Base-by-base conservation (phyloP, 1,284 basidiomycete species). In the Paramarasmius palmivorus region DNA sequence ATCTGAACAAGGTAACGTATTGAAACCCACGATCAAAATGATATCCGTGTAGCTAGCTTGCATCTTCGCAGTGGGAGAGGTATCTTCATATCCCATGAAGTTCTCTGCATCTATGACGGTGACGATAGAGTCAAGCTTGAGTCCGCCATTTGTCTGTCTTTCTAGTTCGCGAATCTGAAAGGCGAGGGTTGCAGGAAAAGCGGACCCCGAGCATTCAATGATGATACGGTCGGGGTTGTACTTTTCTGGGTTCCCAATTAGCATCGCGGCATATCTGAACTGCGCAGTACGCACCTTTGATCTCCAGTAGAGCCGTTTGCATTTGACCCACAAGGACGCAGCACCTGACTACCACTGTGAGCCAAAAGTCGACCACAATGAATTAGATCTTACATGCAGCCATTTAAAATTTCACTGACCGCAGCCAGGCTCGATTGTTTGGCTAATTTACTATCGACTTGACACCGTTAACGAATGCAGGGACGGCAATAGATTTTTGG, bases 1-100 rank as follows among this genome's bases (percentile, higher is more conserved):
- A 32, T 22, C 20, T 2, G 1, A 47, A 52, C 46, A 60, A 25
- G 49, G 26, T 55, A 38, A 29, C 22, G 20, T 49, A 19, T 36
- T 56, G 41, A n/a, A 2, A 72, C 88, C 55, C 56, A 91, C 90
- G 52, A 96, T 82, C 25, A 95, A 74, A 51, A 95, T 85, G 41
- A 94, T 78, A 65, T 96, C 93, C 2, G 92, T 93, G 66, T 95
- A 96, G 63, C 88, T 88, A n/a, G 93, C 91, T 73, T 95, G 93
- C 83, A 95, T 92, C 69, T 83, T 90, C 26, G 93, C 93, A 5
- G 92, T 93, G 0, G 89, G 87, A 20, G 88, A 92, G 2, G 83
- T 88, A 67, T 96, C 93, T 66, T 95, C 93, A 67, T 95, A 95
- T 1, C 93, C 93, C 6, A 73, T 68, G 68, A 95, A 95, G 68